Evolutionary conservation across 495 filamentous ascomycete genomes (phyloP), one percentile per base, ranked within the genome.

Genomic region (Jackrogersella minutella): DNA sequence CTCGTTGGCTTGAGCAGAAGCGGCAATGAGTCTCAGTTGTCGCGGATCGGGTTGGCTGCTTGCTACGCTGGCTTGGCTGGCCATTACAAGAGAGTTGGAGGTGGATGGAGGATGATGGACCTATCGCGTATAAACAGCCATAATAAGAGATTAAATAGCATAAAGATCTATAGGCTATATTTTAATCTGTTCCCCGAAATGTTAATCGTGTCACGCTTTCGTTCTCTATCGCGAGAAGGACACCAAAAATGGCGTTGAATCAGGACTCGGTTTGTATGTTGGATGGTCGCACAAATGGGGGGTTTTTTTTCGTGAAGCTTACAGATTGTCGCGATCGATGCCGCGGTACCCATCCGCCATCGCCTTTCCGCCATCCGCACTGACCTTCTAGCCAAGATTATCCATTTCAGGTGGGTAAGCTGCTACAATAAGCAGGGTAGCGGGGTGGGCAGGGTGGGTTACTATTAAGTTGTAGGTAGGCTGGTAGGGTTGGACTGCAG

Each of bases 31-130:
- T 34, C 70, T 72, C 36, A 74, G 55, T 30, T 76, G 74, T 57
- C 74, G 72, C 56, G 53, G 70, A 16, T 76, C 74, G 30, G 72
- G 72, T 62, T 74, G 62, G 46, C 72, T 76, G 65, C 74, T 76
- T 47, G 70, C 72, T 59, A 76, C 63, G 43, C 74, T 76, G 57
- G 60, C 62, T 54, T 61, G 64, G 30, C 69, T 72, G 13, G 69
- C 69, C 72, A 74, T 74, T 56, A 47, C 66, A 55, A 33, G 33
- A 36, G 19, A 43, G 34, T 59, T 49, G 31, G 36, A 44, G 51
- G 21, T n/a, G 17, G 22, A 14, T 14, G 31, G 40, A 40, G 24
- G 11, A 17, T 17, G 21, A 6, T 55, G 39, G 44, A 33, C 22
- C 33, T 63, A 66, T 51, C 24, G 36, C 47, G 59, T 50, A 47